phyloP scores from a whole-genome alignment of 2,329 filamentous ascomycete genomes.

The Neonectria hederae region DNA sequence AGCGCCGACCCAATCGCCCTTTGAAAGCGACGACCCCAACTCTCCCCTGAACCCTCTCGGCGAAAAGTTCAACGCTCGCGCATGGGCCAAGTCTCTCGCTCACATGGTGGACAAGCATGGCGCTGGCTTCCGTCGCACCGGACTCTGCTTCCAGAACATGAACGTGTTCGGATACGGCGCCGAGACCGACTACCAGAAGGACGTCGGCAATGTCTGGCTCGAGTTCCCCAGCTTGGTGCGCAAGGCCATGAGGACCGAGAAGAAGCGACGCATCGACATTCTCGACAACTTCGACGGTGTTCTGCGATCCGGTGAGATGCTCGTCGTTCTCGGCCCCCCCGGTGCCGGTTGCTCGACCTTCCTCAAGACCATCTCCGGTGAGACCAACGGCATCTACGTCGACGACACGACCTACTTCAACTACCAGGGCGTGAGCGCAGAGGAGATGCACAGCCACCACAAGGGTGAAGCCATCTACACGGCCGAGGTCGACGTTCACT shows the following conservation, averaged over 20 bases:
- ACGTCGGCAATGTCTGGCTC: conserved; percentile 20
- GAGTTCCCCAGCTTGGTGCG: conserved; percentile 9
- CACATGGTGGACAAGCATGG: conserved; percentile 13
- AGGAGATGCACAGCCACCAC: conserved; percentile 23
- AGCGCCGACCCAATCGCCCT: conserved; percentile 9
- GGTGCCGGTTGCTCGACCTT: conserved; percentile 20
- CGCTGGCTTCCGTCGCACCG: conserved; percentile 17
- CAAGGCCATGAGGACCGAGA: conserved; percentile 7
- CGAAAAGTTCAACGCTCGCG: conserved; percentile 19
- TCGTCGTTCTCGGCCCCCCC: conserved; percentile 19
- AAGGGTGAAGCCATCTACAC: conserved; percentile 26
- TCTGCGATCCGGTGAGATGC: conserved; percentile 17
- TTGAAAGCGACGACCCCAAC: conserved; percentile 9
- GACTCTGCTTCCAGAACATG: conserved; percentile 25
- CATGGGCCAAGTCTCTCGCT: conserved; percentile 21
- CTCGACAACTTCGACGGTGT: conserved; percentile 17
- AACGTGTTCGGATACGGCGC: conserved; percentile 23
- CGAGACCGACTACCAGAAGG: conserved; percentile 26
- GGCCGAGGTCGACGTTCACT: conserved; percentile 21
- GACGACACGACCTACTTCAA: conserved; percentile 21
- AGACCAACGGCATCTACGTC: conserved; percentile 23
- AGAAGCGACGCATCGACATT: conserved; percentile 18
- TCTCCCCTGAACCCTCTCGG: conserved; percentile 17
- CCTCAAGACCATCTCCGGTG: conserved; percentile 24
- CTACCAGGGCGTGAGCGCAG: conserved; percentile 20